A percentile compares a stretch with the other conserved stretches of the same genome.
Conservation (phyloP, 257 asterid species). For the Cordia subcordata region DNA sequence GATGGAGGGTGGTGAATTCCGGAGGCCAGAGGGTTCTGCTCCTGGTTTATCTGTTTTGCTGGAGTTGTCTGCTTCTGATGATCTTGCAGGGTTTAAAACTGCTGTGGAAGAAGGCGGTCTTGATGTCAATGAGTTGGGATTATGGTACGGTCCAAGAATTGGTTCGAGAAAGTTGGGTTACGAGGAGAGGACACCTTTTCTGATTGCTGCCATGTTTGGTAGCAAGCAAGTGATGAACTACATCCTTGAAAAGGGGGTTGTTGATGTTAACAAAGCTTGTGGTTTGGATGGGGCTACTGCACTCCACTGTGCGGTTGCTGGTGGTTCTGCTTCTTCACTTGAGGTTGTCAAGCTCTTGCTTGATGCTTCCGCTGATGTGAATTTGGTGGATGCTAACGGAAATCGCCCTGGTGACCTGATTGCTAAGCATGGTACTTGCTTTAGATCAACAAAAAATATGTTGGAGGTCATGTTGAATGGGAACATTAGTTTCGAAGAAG, state of each 20-base stretch:
- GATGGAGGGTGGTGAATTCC: conserved; percentile 13
- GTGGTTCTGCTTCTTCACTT: conserved; percentile 20
- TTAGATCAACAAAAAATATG: conserved; percentile 21
- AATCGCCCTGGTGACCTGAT: conserved; percentile 32
- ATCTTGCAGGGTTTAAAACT: conserved; percentile 22
- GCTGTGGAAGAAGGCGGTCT: conserved; percentile 34
- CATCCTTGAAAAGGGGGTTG: conserved; percentile 25
- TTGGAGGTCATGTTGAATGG: conserved; percentile 21
- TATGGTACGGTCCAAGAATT: conserved; percentile 38
- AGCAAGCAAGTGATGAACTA: conserved; percentile 32
- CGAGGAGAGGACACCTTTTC: conserved; percentile 37
- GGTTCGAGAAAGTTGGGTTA: conserved; percentile 34
- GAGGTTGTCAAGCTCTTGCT: conserved; percentile 33
- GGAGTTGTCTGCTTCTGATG: conserved; percentile 38
- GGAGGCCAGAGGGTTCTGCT: conserved; percentile 10
- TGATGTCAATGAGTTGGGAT: conserved; percentile 20
- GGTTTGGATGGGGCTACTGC: conserved; percentile 41
- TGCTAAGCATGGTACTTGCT: conserved; percentile 1
- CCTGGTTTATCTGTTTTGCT: conserved; percentile 21
- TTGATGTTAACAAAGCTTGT: conserved; percentile 31
- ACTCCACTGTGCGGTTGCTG: conserved; percentile 37
- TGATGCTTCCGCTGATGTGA: conserved; percentile 35
- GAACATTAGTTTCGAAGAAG: neutral
- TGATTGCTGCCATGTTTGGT: conserved; percentile 40
- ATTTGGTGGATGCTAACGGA: conserved; percentile 28